Evolutionary conservation across 495 filamentous ascomycete genomes (phyloP).

Genomic region (Coniosporium apollinis): DNA sequence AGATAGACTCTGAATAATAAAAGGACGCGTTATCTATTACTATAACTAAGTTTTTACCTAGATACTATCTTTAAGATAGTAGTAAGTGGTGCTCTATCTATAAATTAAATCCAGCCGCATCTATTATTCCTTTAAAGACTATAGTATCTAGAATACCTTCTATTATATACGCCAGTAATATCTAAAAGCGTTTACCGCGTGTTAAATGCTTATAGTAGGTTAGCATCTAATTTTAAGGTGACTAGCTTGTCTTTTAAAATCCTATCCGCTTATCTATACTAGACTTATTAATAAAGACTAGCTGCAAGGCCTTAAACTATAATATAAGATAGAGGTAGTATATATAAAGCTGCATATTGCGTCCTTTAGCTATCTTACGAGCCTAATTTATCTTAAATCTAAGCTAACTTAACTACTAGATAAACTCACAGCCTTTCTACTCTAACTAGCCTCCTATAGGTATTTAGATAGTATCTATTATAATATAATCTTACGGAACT

Average conservation of each 20-base stretch:
- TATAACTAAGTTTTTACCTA: background rate
- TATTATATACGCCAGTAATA: background rate
- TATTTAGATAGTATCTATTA: background rate
- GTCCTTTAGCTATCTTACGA: background rate
- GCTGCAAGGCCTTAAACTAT: background rate
- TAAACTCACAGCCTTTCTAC: background rate
- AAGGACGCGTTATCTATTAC: background rate
- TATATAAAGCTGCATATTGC: background rate
- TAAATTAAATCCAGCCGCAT: background rate
- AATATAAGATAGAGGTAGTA: background rate
- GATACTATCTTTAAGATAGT: background rate
- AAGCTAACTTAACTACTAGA: background rate
- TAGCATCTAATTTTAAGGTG: background rate
- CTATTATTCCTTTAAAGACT: background rate
- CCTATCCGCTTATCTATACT: background rate
- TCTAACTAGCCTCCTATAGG: background rate
- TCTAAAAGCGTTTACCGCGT: background rate
- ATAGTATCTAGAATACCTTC: background rate
- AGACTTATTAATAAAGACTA: constrained; percentile 1
- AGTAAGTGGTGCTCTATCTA: background rate
- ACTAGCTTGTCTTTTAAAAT: background rate
- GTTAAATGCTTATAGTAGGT: background rate
- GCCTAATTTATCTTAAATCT: background rate
- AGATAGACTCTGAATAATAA: background rate
- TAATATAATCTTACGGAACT: too few species aligned